Evolutionary conservation across 2,329 filamentous ascomycete genomes (phyloP).

Genomic region (Penicillium sp.): DNA sequence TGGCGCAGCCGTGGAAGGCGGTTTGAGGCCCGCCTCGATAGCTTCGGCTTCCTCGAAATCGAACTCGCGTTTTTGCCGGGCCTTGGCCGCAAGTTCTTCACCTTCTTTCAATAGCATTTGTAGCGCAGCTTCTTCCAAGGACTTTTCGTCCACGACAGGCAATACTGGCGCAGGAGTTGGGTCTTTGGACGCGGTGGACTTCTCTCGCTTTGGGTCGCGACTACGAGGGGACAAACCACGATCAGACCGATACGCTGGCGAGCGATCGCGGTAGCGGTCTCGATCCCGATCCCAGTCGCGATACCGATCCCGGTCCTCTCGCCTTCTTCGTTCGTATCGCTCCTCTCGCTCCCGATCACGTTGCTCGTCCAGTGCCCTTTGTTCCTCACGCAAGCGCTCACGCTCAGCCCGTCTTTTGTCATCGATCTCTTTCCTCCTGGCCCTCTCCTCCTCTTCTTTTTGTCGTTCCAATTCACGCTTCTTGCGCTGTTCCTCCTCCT

Average conservation of each 20-base stretch:
- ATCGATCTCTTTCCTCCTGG: slow-evolving; percentile 53
- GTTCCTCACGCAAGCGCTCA: slow-evolving; percentile 54
- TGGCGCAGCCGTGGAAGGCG: slow-evolving; percentile 16
- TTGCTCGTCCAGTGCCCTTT: slow-evolving; percentile 56
- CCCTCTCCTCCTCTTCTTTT: slow-evolving; percentile 48
- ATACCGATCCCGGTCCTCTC: slow-evolving; percentile 50
- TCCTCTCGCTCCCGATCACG: slow-evolving; percentile 53
- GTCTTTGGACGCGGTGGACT: slow-evolving; percentile 35
- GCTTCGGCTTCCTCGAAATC: slow-evolving; percentile 52
- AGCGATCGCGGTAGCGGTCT: slow-evolving; percentile 33
- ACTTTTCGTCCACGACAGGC: slow-evolving; percentile 53
- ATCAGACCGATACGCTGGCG: slow-evolving; percentile 35
- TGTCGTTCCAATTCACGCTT: slow-evolving; percentile 47
- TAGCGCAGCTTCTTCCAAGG: slow-evolving; percentile 57
- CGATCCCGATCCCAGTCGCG: slow-evolving; percentile 33
- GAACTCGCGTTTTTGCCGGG: slow-evolving; percentile 52
- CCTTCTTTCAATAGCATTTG: slow-evolving; percentile 57
- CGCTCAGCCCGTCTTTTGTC: slow-evolving; percentile 52
- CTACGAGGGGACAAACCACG: slow-evolving; percentile 31
- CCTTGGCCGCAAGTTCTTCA: slow-evolving; percentile 56
- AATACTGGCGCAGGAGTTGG: slow-evolving; percentile 30
- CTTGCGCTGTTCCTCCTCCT: slow-evolving; percentile 45
- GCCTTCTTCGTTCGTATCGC: slow-evolving; percentile 46
- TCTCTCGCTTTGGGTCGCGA: slow-evolving; percentile 36
- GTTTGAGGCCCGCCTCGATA: slow-evolving; percentile 42